These are phyloP conservation scores for Candida nanaspora DNA, from an alignment of 805 yeast genomes.

Conservation along the genomic window DNA sequence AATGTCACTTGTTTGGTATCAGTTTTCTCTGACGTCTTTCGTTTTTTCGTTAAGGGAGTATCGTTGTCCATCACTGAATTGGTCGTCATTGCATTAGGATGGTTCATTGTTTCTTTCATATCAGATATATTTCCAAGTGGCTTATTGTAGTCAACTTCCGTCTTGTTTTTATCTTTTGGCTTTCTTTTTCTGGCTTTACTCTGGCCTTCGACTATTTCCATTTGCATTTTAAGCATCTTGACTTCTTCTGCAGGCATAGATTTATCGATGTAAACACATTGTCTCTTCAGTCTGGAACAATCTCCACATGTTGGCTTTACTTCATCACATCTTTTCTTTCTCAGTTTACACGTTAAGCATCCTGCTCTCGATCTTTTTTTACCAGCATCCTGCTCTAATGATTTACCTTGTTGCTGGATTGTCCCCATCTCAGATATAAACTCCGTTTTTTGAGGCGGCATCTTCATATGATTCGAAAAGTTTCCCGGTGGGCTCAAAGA, in stretches of 20 bases:
- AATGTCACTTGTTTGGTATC: too few species aligned
- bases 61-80: too few species aligned
- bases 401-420: background rate
- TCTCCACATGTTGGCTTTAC: slow-evolving; percentile 42
- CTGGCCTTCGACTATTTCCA: slow-evolving; percentile 31
- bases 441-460: background rate
- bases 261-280: slow-evolving; percentile 41
- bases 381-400: too few species aligned
- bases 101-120: too few species aligned
- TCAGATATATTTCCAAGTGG: too few species aligned
- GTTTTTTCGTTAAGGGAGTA: too few species aligned
- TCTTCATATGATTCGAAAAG: too few species aligned
- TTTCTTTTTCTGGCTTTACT: slow-evolving; percentile 36
- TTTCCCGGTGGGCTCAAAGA: too few species aligned
- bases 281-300: slow-evolving; percentile 36
- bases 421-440: background rate
- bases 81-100: too few species aligned
- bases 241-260: slow-evolving; percentile 36
- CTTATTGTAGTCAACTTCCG: too few species aligned
- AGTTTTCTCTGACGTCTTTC: too few species aligned
- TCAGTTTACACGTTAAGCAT: slow-evolving; percentile 59
- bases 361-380: slow-evolving; percentile 45
- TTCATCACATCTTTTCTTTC: slow-evolving; percentile 57
- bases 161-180: slow-evolving; percentile 8
- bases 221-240: slow-evolving; percentile 26